These are phyloP conservation scores for Hibiscus mutabilis DNA, from an alignment of 345 rosid genomes.

Conservation along the genomic window DNA sequence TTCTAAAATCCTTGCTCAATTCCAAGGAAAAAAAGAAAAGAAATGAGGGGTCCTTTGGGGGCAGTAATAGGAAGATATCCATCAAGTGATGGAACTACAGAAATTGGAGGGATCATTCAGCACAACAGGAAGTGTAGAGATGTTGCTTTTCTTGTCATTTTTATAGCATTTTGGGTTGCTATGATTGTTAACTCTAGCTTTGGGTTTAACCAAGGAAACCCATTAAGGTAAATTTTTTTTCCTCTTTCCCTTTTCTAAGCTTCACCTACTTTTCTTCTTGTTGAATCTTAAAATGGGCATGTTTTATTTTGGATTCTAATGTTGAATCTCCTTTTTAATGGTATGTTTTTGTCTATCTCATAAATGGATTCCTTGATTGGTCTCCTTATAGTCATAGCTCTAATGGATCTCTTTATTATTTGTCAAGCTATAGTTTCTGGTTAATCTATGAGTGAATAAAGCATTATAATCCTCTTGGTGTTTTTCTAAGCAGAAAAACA, in stretches of 20 bases:
- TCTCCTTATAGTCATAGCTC: neutral
- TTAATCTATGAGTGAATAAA: neutral
- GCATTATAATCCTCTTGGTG: neutral
- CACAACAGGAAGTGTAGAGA: slow-evolving; percentile 94
- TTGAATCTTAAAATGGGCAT: slow-evolving; percentile 18
- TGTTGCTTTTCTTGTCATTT: slow-evolving; percentile 69
- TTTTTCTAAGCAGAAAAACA: neutral
- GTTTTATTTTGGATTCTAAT: slow-evolving; percentile 1
- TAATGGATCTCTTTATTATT: neutral
- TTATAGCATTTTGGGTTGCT: slow-evolving; percentile 89
- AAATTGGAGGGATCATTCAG: slow-evolving; percentile 75
- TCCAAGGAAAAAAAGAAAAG: neutral
- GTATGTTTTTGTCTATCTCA: neutral
- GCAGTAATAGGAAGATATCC: slow-evolving; percentile 87
- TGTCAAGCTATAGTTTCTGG: neutral
- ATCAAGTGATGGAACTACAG: slow-evolving; percentile 77
- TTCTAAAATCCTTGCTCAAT: neutral
- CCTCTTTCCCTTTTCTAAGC: slow-evolving; percentile 1
- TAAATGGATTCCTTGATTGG: slow-evolving; percentile 10
- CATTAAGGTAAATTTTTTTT: slow-evolving; percentile 44
- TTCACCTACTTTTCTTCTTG: slow-evolving; percentile 4
- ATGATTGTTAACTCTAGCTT: slow-evolving; percentile 98
- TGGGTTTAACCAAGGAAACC: slow-evolving; percentile 94
- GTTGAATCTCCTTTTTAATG: slow-evolving; percentile 2
- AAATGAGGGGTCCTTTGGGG: slow-evolving; percentile 74